Conservation (phyloP, 345 rosid species). For the Citrus mangshanensis region DNA sequence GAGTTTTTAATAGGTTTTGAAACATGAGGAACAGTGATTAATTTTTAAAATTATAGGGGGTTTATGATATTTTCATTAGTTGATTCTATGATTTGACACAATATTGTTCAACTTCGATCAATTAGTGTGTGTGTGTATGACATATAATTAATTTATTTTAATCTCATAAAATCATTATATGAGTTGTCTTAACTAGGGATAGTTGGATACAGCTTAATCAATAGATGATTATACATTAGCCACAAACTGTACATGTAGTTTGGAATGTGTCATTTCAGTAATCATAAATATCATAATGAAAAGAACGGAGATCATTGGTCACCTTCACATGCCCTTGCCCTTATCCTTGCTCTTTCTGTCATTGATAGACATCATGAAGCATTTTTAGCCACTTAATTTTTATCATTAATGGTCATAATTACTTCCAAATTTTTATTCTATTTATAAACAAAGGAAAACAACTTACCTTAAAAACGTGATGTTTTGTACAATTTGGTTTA, state of each 20-base stretch:
- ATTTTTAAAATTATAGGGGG: no score
- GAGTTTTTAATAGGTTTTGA: no score
- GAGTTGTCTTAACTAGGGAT: no score
- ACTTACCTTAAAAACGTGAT: not conserved
- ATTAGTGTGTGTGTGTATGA: no score
- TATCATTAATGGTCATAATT: no score
- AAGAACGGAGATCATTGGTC: not conserved
- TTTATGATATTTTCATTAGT: no score
- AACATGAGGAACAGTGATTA: no score
- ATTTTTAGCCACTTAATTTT: not conserved
- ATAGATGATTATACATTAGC: not conserved
- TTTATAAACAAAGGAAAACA: not conserved
- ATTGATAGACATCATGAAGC: not conserved
- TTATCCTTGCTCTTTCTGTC: not conserved
- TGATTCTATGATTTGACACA: not conserved
- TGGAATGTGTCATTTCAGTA: not conserved
- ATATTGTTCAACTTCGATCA: no score
- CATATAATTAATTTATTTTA: no score
- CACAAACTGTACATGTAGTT: not conserved
- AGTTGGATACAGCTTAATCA: constrained; percentile 1
- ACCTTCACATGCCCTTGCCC: not conserved
- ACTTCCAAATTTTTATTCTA: not conserved
- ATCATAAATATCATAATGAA: no score
- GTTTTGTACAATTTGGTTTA: no score
- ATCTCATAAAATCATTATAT: no score